Evolutionary conservation across 306 rosid species (phyloP), one percentile per base, ranked within the genome.

Genomic region (Castanea crenata): DNA sequence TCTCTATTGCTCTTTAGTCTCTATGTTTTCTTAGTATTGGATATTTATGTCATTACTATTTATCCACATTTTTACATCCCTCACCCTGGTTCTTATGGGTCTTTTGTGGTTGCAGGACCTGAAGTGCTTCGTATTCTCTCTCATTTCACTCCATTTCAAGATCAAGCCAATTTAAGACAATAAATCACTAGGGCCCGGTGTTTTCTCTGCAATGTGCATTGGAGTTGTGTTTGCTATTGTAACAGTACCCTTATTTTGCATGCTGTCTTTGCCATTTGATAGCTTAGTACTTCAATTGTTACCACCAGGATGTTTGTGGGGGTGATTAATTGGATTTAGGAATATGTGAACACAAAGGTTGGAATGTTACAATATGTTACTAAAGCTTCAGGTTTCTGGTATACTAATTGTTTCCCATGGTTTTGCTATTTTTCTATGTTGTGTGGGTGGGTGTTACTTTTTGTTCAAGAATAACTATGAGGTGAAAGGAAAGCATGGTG

Each of bases 111-210:
- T 86, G 89, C 91, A 94, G 97, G 97, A 94, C 79, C 90, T 92
- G 86, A 94, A 94, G 88, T 94, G 98, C 90, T 94, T 94, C 74
- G 98, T 94, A 46, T 94, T 94, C 84, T 94, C 97, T 80, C 94
- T 94, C 20, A 90, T 94, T 83, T 94, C 98, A 11, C 97, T 94
- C 55, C 98, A 94, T 89, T 94, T 90, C 90, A 94, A 94, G 96
- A 94, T 94, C 90, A 94, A 92, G 88, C 98, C 97, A 51, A 94
- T 94, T 70, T 94, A 85, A 83, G 82, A 56, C 38, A 73, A 69
- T 1, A 44, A 78, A 58, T 83, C 54, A 35, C 71, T 4, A 18
- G 72, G 6, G 2, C 31, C 72, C 9, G 9, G 16, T 83, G 64
- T 61, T 38, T n/a, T 55, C 76, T 65, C 23, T 74, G 69, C 55